Base-by-base conservation (phyloP, 2,329 filamentous ascomycete genomes). In the Diaporthe eres region DNA sequence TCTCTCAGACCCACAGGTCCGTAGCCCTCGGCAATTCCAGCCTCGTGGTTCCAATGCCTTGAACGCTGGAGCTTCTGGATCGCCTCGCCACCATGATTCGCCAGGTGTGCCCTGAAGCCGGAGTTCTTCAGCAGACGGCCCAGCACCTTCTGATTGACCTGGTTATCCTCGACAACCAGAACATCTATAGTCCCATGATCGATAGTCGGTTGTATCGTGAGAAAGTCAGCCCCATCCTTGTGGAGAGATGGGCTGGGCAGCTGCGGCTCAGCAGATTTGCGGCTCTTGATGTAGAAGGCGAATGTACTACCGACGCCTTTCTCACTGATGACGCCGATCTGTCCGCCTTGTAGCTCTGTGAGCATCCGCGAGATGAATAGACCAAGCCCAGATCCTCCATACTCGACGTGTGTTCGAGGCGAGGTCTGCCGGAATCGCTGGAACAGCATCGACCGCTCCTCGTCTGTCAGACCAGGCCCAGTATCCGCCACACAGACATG, bases 341-440 rank as follows among this genome's bases (percentile, higher is more conserved):
- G 93, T 3, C 94, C 94, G 19, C 94, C 94, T 83, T 95, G 94
- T 68, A 95, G 85, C 81, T 95, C 93, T 2, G 93, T 94, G 67
- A 96, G 85, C 79, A 94, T 93, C 51, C 93, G 89, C 6, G 92
- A 94, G 81, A 96, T 95, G 84, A 95, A 95, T 1, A 96, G 85
- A 0, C 94, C 94, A 1, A 97, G 87, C 0, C 94, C 94, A 0
- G 92, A 94, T 0, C 94, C 94, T 31, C 94, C 94, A 78, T 96
- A 95, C 79, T 94, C 91, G 22, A 95, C 91, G 78, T 95, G 94
- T 0, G 94, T 95, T 68, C 91, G 90, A 2, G 93, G 92, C 31
- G 91, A 94, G 0, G 94, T 93, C 83, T 96, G 94, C 9, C 93
- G 92, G 82, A 97, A 97, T 31, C 94, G 90, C 79, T 95, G 91